Evolutionary conservation across 2,329 filamentous ascomycete genomes (phyloP).

Genomic region (Pyricularia grisea): DNA sequence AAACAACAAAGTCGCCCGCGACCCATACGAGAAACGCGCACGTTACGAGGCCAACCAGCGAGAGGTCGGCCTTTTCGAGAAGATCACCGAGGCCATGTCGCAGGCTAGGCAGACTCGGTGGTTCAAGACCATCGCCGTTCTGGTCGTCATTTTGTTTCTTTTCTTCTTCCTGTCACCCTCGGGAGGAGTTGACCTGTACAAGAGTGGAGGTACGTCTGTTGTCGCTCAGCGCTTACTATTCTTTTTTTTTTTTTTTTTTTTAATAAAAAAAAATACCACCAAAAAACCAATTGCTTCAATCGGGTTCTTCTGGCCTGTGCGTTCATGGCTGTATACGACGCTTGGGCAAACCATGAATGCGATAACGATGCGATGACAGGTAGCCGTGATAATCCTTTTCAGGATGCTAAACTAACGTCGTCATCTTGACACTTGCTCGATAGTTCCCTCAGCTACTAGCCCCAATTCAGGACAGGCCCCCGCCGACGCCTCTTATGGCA

Average conservation of each 20-base stretch:
- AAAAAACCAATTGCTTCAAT: not conserved
- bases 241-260: not conserved
- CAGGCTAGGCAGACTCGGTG: conserved; percentile 57
- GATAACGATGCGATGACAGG: not conserved
- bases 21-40: conserved; percentile 56
- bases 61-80: conserved; percentile 39
- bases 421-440: not conserved
- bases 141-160: conserved; percentile 48
- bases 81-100: conserved; percentile 47
- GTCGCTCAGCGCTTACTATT: not conserved
- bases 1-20: conserved; percentile 43
- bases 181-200: conserved; percentile 45
- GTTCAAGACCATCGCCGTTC: conserved; percentile 54
- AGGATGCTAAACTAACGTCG: not conserved
- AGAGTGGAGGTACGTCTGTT: conserved; percentile 26
- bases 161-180: conserved; percentile 56
- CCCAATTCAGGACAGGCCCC: conserved; percentile 38
- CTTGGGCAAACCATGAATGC: not conserved
- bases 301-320: not conserved
- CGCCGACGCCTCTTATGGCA: conserved; percentile 53
- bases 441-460: not conserved
- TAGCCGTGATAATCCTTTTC: not conserved
- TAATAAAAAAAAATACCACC: too few species aligned
- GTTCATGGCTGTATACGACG: not conserved
- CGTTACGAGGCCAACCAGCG: conserved; percentile 43